phyloP scores from a whole-genome alignment of 495 filamentous ascomycete genomes.

The Daldinia loculata region DNA sequence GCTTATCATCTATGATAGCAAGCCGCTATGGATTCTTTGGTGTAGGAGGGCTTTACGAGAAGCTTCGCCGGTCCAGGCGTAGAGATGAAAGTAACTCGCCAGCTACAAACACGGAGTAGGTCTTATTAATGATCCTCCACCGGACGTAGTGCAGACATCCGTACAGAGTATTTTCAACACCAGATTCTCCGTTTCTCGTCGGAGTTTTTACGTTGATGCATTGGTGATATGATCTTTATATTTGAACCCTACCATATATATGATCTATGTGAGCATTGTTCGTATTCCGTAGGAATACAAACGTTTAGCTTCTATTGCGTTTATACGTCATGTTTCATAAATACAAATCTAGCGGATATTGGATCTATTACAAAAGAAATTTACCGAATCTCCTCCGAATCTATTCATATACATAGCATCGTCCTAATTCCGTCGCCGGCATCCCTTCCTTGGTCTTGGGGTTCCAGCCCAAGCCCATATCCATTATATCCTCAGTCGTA shows the following conservation, averaged over 20 bases:
- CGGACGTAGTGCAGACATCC: background rate
- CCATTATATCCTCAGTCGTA: constrained; percentile 42
- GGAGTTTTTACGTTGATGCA: background rate
- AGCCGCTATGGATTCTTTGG: background rate
- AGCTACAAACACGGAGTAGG: background rate
- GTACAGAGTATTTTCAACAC: background rate
- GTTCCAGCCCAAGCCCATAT: constrained; percentile 35
- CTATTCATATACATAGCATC: constrained; percentile 38
- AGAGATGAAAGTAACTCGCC: background rate
- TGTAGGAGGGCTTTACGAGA: background rate
- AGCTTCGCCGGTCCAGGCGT: background rate
- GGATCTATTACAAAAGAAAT: constrained; percentile 3
- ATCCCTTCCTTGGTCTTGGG: constrained; percentile 35
- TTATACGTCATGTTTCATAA: background rate
- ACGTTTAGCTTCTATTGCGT: background rate
- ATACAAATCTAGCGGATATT: constrained; percentile 7
- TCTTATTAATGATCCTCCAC: background rate
- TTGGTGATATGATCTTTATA: background rate
- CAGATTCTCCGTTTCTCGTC: background rate
- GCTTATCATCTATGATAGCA: background rate
- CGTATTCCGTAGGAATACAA: too few species aligned
- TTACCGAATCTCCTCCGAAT: background rate
- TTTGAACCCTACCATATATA: background rate
- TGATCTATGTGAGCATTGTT: background rate
- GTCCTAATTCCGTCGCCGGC: constrained; percentile 29